phyloP scores from a whole-genome alignment of 805 yeast species.

The Metschnikowia vanudenii region DNA sequence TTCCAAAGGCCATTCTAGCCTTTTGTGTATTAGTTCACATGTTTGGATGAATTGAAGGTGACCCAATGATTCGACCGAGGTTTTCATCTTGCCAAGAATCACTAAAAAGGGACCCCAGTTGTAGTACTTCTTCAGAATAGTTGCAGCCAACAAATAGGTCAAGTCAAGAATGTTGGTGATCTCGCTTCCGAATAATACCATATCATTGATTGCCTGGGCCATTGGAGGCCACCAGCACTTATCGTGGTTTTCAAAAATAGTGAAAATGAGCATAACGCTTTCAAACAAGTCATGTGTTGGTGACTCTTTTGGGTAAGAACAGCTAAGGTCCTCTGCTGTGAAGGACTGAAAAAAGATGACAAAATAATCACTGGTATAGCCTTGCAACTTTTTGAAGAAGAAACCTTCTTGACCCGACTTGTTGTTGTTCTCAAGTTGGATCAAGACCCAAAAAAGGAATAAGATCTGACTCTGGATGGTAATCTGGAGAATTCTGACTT shows the following conservation, averaged over 20 bases:
- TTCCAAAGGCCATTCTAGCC: slow-evolving; percentile 32
- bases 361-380: slow-evolving; percentile 21
- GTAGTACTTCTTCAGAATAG: slow-evolving; percentile 12
- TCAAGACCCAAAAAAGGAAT: slow-evolving; percentile 12
- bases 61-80: slow-evolving; percentile 18
- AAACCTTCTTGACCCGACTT: not conserved
- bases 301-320: slow-evolving; percentile 4
- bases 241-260: slow-evolving; percentile 15
- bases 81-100: slow-evolving; percentile 19
- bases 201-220: slow-evolving; percentile 19
- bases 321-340: slow-evolving; percentile 16
- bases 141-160: slow-evolving; percentile 18
- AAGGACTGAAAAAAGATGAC: slow-evolving; percentile 20
- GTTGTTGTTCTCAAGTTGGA: slow-evolving; percentile 8
- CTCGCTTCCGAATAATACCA: slow-evolving; percentile 9
- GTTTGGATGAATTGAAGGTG: slow-evolving; percentile 30
- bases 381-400: not conserved
- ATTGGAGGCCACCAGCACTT: slow-evolving; percentile 31
- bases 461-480: slow-evolving; percentile 16
- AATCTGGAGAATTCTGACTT: slow-evolving; percentile 13
- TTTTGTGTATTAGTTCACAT: slow-evolving; percentile 25
- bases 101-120: slow-evolving; percentile 29
- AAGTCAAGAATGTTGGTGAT: slow-evolving; percentile 19
- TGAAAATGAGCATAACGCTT: slow-evolving; percentile 23
- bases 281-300: slow-evolving; percentile 10